Evolutionary conservation across 495 filamentous ascomycete species (phyloP).

Genomic region (Penicillium cinerascens): DNA sequence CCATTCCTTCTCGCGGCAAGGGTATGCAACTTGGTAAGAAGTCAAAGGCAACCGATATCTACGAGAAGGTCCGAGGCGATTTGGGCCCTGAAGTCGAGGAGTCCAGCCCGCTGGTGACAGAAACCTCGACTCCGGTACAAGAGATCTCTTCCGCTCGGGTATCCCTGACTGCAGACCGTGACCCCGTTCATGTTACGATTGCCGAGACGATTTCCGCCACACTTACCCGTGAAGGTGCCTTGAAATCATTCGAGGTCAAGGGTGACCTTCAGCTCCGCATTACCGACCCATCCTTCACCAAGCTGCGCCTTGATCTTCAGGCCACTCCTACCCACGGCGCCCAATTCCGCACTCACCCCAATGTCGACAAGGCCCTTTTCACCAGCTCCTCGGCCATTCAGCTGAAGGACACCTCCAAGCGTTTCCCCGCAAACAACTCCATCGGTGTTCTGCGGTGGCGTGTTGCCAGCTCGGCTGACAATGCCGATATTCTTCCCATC

Average conservation of each 20-base stretch:
- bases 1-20: conserved; percentile 77
- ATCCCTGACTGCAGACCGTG: conserved; percentile 66
- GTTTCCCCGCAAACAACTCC: conserved; percentile 87
- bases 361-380: conserved; percentile 85
- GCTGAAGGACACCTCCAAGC: conserved; percentile 74
- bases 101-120: conserved; percentile 68
- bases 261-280: conserved; percentile 89
- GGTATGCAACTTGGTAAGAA: conserved; percentile 99
- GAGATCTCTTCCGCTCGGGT: conserved; percentile 55
- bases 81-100: conserved; percentile 77
- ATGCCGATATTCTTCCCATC: conserved; percentile 71
- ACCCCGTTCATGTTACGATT: conserved; percentile 80
- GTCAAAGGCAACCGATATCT: conserved; percentile 93
- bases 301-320: conserved; percentile 76
- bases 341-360: conserved; percentile 90
- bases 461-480: conserved; percentile 68
- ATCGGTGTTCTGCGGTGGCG: conserved; percentile 90
- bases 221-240: conserved; percentile 76
- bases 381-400: conserved; percentile 75
- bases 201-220: conserved; percentile 85
- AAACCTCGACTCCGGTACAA: conserved; percentile 51
- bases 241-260: conserved; percentile 81
- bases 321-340: conserved; percentile 72
- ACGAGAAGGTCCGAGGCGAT: conserved; percentile 88
- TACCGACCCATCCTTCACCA: conserved; percentile 79